phyloP scores from a whole-genome alignment of 495 filamentous ascomycete genomes.

The Jackrogersella multiformis region DNA sequence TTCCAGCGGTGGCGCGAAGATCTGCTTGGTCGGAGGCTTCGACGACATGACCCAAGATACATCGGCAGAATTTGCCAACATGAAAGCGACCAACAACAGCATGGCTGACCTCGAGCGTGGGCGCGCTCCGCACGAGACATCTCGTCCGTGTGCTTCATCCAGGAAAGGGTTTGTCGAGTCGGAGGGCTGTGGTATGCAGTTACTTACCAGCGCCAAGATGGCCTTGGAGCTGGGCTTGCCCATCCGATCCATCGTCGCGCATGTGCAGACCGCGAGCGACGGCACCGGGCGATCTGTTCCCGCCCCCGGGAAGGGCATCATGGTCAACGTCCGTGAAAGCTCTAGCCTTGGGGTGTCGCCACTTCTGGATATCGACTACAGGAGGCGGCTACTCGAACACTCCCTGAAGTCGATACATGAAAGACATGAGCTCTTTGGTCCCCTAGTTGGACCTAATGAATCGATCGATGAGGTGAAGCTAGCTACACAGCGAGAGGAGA shows the following conservation, averaged over 20 bases:
- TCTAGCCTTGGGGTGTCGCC: conserved; percentile 86
- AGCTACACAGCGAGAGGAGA: conserved; percentile 85
- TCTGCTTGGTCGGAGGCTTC: conserved; percentile 97
- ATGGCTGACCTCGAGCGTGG: conserved; percentile 94
- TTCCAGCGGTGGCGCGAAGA: conserved; percentile 91
- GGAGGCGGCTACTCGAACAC: conserved; percentile 87
- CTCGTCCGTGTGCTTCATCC: conserved; percentile 92
- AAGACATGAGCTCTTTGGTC: conserved; percentile 88
- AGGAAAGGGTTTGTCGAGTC: conserved; percentile 98
- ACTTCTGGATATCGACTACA: conserved; percentile 93
- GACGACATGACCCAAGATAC: conserved; percentile 99
- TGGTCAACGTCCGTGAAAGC: conserved; percentile 91
- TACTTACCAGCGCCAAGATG: conserved; percentile 94
- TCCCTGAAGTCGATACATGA: conserved; percentile 88
- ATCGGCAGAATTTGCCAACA: conserved; percentile 98
- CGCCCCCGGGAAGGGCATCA: conserved; percentile 95
- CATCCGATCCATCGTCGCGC: conserved; percentile 90
- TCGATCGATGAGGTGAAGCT: conserved; percentile 82
- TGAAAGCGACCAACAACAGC: conserved; percentile 97
- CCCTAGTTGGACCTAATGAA: conserved; percentile 79
- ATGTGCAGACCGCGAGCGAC: conserved; percentile 96
- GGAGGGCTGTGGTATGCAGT: conserved; percentile 94
- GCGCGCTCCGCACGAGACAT: conserved; percentile 95
- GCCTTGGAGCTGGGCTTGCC: conserved; percentile 97
- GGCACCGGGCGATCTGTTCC: conserved; percentile 97